Conservation (phyloP, 1,284 basidiomycete genomes). For the Hypsizygus ulmarius region DNA sequence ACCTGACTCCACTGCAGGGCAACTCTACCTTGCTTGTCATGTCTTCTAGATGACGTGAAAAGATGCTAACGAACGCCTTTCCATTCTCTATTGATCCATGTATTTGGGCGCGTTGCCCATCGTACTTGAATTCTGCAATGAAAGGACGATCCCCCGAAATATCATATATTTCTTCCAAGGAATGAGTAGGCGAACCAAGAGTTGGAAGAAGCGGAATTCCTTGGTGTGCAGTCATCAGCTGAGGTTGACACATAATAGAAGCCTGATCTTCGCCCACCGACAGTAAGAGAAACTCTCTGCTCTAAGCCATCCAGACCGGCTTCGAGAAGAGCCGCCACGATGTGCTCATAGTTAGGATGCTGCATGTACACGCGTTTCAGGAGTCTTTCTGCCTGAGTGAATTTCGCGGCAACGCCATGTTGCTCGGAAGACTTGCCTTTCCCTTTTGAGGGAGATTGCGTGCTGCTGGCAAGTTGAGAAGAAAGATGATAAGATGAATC, state of each 20-base stretch:
- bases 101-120: constrained; percentile 86
- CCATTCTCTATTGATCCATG: constrained; percentile 55
- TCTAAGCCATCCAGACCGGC: constrained; percentile 60
- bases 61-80: constrained; percentile 62
- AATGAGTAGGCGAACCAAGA: constrained; percentile 82
- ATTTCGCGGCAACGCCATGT: constrained; percentile 46
- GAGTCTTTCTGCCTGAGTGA: constrained; percentile 57
- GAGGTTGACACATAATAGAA: constrained; percentile 1
- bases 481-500: constrained; percentile 38
- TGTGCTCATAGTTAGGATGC: constrained; percentile 86
- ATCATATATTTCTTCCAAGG: constrained; percentile 80
- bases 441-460: constrained; percentile 34
- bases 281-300: constrained; percentile 67
- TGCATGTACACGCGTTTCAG: constrained; percentile 80
- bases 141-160: constrained; percentile 69
- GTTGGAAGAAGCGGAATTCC: constrained; percentile 71
- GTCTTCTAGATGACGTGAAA: constrained; percentile 88
- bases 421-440: constrained; percentile 45
- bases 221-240: constrained; percentile 24
- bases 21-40: constrained; percentile 79
- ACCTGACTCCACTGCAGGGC: background rate
- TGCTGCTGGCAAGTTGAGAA: constrained; percentile 35
- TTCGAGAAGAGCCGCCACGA: constrained; percentile 65
- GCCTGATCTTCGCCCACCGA: constrained; percentile 52
- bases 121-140: constrained; percentile 81